phyloP scores from a whole-genome alignment of 2,329 filamentous ascomycete genomes.

The Colletotrichum eleusines region DNA sequence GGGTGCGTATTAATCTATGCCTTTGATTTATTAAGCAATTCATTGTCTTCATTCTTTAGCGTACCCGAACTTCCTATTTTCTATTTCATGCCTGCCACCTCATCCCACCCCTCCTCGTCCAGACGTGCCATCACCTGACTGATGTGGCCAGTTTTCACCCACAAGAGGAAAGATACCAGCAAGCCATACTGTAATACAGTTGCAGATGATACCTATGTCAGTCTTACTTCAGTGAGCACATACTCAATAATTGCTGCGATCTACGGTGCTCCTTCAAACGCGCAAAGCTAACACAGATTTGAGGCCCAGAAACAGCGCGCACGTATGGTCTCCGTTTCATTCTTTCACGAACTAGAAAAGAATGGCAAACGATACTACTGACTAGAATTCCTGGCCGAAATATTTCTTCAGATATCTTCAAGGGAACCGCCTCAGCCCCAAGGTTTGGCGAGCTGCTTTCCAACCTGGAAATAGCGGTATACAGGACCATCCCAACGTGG shows the following conservation, averaged over 20 bases:
- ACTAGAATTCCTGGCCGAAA: constrained; percentile 1
- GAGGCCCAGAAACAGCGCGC: not conserved
- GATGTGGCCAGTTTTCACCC: too few relatives aligned
- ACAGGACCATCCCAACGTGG: not conserved
- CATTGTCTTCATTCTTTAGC: too few relatives aligned
- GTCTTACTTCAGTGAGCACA: not conserved
- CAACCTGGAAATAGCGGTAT: not conserved
- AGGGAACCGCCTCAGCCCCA: not conserved
- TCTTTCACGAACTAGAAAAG: not conserved
- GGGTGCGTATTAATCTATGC: too few relatives aligned
- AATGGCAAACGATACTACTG: not conserved
- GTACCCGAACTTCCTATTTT: too few relatives aligned
- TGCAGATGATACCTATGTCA: not conserved
- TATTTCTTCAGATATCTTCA: not conserved
- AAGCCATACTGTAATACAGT: not conserved
- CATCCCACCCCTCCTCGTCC: not conserved
- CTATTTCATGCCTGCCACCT: not conserved
- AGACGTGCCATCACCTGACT: not conserved
- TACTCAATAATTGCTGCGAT: not conserved
- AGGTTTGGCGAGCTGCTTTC: not conserved
- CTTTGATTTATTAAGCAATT: too few relatives aligned
- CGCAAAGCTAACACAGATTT: not conserved
- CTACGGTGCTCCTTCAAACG: too few relatives aligned
- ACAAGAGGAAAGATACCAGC: not conserved
- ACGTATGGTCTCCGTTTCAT: not conserved